phyloP scores from a whole-genome alignment of 2,329 filamentous ascomycete species.

The Rutstroemia sp. region DNA sequence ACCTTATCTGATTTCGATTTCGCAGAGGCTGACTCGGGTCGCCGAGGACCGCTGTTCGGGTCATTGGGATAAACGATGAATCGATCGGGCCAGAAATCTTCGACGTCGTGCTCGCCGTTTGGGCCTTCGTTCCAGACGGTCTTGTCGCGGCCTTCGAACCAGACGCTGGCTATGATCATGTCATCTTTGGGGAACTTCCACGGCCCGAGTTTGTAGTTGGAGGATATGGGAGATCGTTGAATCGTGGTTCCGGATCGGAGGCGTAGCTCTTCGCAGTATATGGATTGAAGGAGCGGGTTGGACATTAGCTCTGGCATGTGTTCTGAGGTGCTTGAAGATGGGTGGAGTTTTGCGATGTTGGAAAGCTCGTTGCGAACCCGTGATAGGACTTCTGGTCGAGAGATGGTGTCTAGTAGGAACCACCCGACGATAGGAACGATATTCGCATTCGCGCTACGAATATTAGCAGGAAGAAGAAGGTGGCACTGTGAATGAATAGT shows the following conservation, averaged over 20 bases:
- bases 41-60: conserved; percentile 23
- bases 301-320: conserved; percentile 16
- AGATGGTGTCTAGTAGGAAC: conserved; percentile 22
- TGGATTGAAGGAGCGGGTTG: conserved; percentile 29
- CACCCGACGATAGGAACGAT: conserved; percentile 22
- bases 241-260: conserved; percentile 18
- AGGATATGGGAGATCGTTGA: conserved; percentile 13
- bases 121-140: conserved; percentile 28
- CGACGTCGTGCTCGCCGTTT: conserved; percentile 22
- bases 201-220: conserved; percentile 23
- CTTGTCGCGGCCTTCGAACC: conserved; percentile 16
- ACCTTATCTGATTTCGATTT: not conserved
- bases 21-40: not conserved
- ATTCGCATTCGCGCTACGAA: conserved; percentile 22
- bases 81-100: conserved; percentile 32
- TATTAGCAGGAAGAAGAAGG: not conserved
- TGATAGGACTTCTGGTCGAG: conserved; percentile 16
- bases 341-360: conserved; percentile 6
- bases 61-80: conserved; percentile 29
- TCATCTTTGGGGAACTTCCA: conserved; percentile 26
- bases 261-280: conserved; percentile 32
- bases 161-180: conserved; percentile 22
- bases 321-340: not conserved
- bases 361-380: conserved; percentile 18
- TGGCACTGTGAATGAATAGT: not conserved